Conservation (phyloP, 257 asterid species). For the Plectranthus barbatus region DNA sequence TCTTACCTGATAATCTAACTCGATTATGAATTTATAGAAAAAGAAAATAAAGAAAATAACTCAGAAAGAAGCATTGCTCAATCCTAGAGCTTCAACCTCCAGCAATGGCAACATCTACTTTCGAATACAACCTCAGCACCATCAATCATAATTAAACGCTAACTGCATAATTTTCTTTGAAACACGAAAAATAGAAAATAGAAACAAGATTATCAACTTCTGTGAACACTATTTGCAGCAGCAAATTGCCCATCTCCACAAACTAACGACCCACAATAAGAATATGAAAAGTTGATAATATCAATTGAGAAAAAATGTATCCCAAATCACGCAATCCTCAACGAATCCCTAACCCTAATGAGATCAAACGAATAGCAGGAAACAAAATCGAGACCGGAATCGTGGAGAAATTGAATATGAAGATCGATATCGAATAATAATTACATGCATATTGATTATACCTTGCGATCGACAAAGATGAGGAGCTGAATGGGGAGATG, state of each 20-base stretch:
- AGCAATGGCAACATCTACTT: background rate
- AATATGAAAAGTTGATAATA: background rate
- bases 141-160: background rate
- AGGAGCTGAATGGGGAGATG: constrained; percentile 11
- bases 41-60: background rate
- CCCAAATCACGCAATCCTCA: background rate
- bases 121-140: background rate
- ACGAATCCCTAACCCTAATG: background rate
- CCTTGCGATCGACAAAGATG: constrained; percentile 16
- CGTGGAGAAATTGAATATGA: background rate
- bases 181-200: too few relatives aligned
- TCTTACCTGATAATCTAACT: background rate
- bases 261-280: background rate
- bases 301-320: background rate
- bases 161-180: background rate
- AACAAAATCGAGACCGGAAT: background rate
- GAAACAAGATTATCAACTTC: background rate
- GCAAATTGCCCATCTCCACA: too few relatives aligned
- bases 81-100: constrained; percentile 9
- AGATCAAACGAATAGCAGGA: background rate
- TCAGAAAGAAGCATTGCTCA: background rate
- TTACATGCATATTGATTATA: background rate
- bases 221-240: background rate
- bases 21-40: background rate
- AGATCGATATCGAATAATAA: too few relatives aligned